Conservation (phyloP, 257 asterid species). For the Nicotiana paniculata region DNA sequence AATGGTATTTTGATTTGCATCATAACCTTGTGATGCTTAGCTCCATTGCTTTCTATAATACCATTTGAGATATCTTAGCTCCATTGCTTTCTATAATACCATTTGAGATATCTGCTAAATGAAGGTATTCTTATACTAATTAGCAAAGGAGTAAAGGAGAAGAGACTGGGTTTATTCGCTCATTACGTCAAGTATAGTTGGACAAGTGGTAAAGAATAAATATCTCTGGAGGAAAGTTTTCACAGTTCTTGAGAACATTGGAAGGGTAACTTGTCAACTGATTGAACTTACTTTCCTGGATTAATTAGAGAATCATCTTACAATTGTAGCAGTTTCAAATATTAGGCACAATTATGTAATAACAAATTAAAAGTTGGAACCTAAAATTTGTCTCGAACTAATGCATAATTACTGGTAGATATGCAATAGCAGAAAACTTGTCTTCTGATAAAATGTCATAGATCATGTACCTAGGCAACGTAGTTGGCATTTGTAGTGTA, state of each 20-base stretch:
- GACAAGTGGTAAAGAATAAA: neutral
- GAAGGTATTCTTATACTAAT: neutral
- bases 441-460: neutral
- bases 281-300: slow-evolving; percentile 1
- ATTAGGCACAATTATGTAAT: neutral
- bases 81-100: neutral
- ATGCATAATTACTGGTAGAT: neutral
- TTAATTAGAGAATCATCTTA: neutral
- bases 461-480: neutral
- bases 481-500: neutral
- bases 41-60: neutral
- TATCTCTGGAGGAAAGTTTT: neutral
- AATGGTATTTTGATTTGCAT: neutral
- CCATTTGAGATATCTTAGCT: no score
- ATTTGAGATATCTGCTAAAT: neutral
- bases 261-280: neutral
- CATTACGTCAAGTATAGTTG: neutral
- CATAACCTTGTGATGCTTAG: neutral
- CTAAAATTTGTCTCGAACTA: neutral
- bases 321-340: neutral
- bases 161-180: neutral
- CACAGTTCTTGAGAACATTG: neutral
- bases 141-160: neutral
- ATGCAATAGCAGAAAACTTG: neutral
- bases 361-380: neutral